These are phyloP conservation scores for Xylaria sp. DNA, from an alignment of 2,329 filamentous ascomycete genomes.

Conservation along the genomic window DNA sequence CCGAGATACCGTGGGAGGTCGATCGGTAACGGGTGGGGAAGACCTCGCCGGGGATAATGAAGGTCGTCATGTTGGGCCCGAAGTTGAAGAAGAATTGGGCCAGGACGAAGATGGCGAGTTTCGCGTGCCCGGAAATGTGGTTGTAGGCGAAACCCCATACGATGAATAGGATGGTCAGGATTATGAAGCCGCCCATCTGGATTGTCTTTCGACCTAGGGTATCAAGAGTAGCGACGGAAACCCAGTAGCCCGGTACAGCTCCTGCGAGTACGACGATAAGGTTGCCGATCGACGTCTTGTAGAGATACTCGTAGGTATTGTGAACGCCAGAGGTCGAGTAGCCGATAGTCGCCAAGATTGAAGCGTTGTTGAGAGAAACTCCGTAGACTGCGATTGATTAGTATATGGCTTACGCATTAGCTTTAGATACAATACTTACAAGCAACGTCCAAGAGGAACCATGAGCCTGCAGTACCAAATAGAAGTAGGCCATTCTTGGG, in stretches of 20 bases:
- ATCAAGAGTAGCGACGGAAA: slow-evolving; percentile 79
- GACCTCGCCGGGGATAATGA: slow-evolving; percentile 67
- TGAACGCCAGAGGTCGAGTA: slow-evolving; percentile 66
- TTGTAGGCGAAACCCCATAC: slow-evolving; percentile 72
- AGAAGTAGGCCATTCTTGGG: slow-evolving; percentile 78
- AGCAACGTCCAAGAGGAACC: slow-evolving; percentile 73
- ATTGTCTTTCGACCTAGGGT: slow-evolving; percentile 82
- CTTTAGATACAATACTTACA: slow-evolving; percentile 51
- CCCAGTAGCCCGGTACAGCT: slow-evolving; percentile 85
- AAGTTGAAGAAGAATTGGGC: slow-evolving; percentile 72
- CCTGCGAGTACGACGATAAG: slow-evolving; percentile 82
- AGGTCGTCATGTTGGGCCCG: slow-evolving; percentile 67
- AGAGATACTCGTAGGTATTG: slow-evolving; percentile 75
- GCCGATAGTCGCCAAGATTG: slow-evolving; percentile 77
- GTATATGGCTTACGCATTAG: not conserved
- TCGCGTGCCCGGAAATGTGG: slow-evolving; percentile 61
- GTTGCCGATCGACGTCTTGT: slow-evolving; percentile 82
- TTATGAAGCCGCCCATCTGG: slow-evolving; percentile 71
- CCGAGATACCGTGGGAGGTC: slow-evolving; percentile 68
- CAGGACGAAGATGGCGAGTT: slow-evolving; percentile 66
- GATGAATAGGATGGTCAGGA: slow-evolving; percentile 67
- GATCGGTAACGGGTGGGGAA: slow-evolving; percentile 68
- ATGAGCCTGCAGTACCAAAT: slow-evolving; percentile 83
- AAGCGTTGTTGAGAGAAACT: slow-evolving; percentile 79
- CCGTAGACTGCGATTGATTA: slow-evolving; percentile 61